Conservation (phyloP, 768 basidiomycete genomes). For the Trametes cingulata region DNA sequence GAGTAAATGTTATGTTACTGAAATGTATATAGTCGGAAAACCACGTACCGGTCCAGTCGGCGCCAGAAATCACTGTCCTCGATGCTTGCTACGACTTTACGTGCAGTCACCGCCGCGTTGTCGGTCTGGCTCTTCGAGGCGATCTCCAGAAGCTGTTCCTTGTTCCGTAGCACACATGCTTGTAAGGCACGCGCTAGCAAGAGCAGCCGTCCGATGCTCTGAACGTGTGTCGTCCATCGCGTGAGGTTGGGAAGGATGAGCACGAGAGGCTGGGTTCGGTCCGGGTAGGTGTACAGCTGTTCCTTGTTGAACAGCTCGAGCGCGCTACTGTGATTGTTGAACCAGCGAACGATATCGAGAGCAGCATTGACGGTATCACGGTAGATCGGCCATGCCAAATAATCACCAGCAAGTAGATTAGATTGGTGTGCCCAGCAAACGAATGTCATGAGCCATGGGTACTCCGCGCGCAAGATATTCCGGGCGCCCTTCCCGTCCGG, state of each 20-base stretch:
- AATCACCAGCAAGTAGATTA: conserved; percentile 32
- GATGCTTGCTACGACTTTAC: background rate
- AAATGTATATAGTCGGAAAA: background rate
- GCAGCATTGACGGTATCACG: conserved; percentile 1
- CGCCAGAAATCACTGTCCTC: conserved; percentile 8
- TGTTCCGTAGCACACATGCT: background rate
- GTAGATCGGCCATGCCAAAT: conserved; percentile 5
- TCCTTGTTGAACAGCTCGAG: conserved; percentile 22
- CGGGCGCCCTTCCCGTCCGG: conserved; percentile 21
- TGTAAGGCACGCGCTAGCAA: background rate
- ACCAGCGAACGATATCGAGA: conserved; percentile 30
- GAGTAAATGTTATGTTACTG: background rate
- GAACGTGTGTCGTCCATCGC: conserved; percentile 23
- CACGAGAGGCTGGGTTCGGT: background rate
- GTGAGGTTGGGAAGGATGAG: conserved; percentile 20
- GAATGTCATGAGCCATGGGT: conserved; percentile 1
- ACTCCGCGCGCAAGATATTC: background rate
- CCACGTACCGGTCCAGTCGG: background rate
- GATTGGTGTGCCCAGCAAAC: conserved; percentile 30
- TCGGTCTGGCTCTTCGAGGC: background rate
- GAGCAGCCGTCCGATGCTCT: conserved; percentile 3
- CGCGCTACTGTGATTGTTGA: conserved; percentile 31
- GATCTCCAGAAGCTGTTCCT: background rate
- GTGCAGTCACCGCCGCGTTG: conserved; percentile 14
- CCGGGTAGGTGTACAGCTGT: background rate